These are phyloP conservation scores for Phaeoacremonium minimum DNA, from an alignment of 2,329 filamentous ascomycete genomes.

Conservation along the genomic window DNA sequence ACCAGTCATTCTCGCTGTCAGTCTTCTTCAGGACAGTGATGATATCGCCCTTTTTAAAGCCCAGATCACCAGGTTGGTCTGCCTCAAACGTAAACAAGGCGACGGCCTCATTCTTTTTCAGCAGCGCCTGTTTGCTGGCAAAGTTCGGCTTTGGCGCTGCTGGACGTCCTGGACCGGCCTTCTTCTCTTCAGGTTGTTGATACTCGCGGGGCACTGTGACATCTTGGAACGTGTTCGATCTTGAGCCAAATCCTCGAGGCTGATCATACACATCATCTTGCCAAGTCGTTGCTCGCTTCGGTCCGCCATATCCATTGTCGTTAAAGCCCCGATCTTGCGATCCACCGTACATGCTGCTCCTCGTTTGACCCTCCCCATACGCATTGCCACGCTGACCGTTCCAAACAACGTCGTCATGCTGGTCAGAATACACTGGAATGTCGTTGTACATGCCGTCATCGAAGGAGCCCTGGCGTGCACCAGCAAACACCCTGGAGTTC, in stretches of 20 bases:
- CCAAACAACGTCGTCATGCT: slow-evolving; percentile 80
- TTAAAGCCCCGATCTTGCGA: slow-evolving; percentile 24
- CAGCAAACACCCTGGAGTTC: slow-evolving; percentile 79
- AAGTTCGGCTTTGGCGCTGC: slow-evolving; percentile 89
- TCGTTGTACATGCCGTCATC: slow-evolving; percentile 87
- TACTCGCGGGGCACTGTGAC: slow-evolving; percentile 18
- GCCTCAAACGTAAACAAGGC: slow-evolving; percentile 93
- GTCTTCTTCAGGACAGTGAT: slow-evolving; percentile 95
- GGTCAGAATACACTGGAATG: slow-evolving; percentile 80
- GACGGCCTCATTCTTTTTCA: slow-evolving; percentile 75
- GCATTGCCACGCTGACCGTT: slow-evolving; percentile 68
- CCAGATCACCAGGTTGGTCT: slow-evolving; percentile 86
- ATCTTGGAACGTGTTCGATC: slow-evolving; percentile 48
- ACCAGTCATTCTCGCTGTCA: slow-evolving; percentile 93
- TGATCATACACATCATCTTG: slow-evolving; percentile 71
- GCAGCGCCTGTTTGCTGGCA: slow-evolving; percentile 46
- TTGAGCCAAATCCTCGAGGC: slow-evolving; percentile 33
- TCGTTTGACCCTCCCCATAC: slow-evolving; percentile 60
- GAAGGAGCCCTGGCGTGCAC: slow-evolving; percentile 40
- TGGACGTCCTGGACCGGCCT: slow-evolving; percentile 67
- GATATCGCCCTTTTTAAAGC: slow-evolving; percentile 95
- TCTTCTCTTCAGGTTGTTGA: slow-evolving; percentile 36
- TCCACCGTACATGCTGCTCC: slow-evolving; percentile 21
- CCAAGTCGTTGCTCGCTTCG: slow-evolving; percentile 66
- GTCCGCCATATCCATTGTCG: slow-evolving; percentile 49